Conservation (phyloP, 1,284 basidiomycete species). For the Flammula alnicola region DNA sequence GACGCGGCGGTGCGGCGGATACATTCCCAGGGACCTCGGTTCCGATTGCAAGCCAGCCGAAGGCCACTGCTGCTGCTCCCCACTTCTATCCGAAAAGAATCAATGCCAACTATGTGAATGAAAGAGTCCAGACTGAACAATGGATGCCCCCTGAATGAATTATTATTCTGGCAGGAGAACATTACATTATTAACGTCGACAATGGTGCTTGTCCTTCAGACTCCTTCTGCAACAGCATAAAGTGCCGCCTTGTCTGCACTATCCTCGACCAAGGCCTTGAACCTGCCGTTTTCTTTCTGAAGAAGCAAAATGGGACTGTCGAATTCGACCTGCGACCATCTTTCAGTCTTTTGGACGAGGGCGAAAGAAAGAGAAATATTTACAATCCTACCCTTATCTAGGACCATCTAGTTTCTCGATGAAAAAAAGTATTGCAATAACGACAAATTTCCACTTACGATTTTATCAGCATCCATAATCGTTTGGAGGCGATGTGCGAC, state of each 20-base stretch:
- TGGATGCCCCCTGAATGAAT: too few species aligned
- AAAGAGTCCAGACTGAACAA: too few species aligned
- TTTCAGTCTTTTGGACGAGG: not conserved
- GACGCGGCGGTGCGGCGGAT: too few species aligned
- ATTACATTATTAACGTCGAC: too few species aligned
- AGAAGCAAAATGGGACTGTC: slow-evolving; percentile 56
- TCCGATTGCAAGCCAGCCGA: too few species aligned
- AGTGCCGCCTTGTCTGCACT: slow-evolving; percentile 41
- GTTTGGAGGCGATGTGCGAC: slow-evolving; percentile 71
- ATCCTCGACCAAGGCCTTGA: slow-evolving; percentile 52
- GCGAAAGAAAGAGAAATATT: slow-evolving; percentile 14
- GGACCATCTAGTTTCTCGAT: slow-evolving; percentile 41
- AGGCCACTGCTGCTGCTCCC: too few species aligned
- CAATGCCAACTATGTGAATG: too few species aligned
- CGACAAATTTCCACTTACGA: slow-evolving; percentile 27
- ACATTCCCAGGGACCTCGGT: too few species aligned
- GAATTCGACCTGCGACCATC: slow-evolving; percentile 39
- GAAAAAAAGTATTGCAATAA: slow-evolving; percentile 18
- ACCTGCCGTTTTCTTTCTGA: slow-evolving; percentile 44
- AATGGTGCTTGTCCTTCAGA: too few species aligned
- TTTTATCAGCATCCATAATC: slow-evolving; percentile 66
- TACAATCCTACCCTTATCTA: slow-evolving; percentile 40
- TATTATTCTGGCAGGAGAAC: too few species aligned
- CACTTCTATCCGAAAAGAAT: too few species aligned
- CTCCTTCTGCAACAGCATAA: too few species aligned